These are phyloP conservation scores for Fusarium sp. DNA, from an alignment of 2,329 filamentous ascomycete species.

Conservation along the genomic window DNA sequence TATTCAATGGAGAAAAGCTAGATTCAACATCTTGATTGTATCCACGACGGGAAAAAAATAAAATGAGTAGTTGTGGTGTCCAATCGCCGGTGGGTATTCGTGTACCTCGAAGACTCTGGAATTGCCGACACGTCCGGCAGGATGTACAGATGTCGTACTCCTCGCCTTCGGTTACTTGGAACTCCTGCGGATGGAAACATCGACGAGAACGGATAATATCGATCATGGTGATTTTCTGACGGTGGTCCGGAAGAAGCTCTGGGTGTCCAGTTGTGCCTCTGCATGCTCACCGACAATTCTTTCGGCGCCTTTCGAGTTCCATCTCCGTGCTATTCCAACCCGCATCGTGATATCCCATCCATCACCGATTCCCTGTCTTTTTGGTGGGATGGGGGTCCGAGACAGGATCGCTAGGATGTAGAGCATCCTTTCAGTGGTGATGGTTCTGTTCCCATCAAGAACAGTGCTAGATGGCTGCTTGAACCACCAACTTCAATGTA, in stretches of 20 bases:
- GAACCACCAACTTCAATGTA: neutral
- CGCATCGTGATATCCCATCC: neutral
- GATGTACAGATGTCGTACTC: no score
- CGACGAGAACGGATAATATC: no score
- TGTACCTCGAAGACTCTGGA: neutral
- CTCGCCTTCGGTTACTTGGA: accelerated
- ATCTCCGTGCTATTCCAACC: no score
- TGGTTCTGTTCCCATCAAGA: neutral
- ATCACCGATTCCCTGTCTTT: accelerated
- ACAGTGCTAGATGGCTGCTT: neutral
- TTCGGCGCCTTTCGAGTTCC: no score
- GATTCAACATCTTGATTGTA: neutral
- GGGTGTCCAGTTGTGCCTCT: no score
- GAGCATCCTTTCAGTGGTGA: neutral
- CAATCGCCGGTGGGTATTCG: no score
- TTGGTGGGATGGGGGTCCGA: neutral
- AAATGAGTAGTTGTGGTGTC: neutral
- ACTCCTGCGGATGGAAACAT: no score
- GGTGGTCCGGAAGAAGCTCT: no score
- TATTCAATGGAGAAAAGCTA: accelerated
- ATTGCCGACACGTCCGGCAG: no score
- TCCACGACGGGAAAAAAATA: accelerated
- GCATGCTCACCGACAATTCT: no score
- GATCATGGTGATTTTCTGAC: no score
- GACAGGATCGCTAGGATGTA: neutral